Conservation (phyloP, 208 protist species). For the Leishmania braziliensis region DNA sequence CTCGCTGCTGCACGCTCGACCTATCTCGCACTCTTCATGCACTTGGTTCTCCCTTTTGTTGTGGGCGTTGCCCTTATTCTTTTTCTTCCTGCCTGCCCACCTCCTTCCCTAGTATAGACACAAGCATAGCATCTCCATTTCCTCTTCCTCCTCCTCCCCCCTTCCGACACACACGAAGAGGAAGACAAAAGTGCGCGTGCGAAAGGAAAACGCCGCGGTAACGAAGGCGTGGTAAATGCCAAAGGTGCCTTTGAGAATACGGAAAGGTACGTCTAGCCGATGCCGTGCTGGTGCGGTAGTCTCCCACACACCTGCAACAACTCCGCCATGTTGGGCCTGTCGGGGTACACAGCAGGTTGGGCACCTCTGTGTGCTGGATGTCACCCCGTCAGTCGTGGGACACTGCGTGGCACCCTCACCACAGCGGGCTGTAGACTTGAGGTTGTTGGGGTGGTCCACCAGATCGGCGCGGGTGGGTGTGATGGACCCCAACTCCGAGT, state of each 20-base stretch:
- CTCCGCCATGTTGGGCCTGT: slow-evolving; percentile 44
- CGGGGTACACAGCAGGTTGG: slow-evolving; percentile 33
- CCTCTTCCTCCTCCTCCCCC: no score
- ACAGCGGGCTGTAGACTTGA: slow-evolving; percentile 75
- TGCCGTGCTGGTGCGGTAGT: slow-evolving; percentile 76
- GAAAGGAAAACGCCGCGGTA: no score
- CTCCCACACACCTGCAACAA: slow-evolving; percentile 93
- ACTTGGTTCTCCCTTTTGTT: not conserved
- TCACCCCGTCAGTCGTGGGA: slow-evolving; percentile 90
- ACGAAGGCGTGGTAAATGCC: no score
- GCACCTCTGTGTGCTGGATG: slow-evolving; percentile 89
- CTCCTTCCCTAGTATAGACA: not conserved
- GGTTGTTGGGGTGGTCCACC: slow-evolving; percentile 79
- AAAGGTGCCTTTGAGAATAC: slow-evolving; percentile 45
- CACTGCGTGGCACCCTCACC: slow-evolving; percentile 87
- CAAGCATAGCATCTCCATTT: not conserved
- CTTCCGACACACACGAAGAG: no score
- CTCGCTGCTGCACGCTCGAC: not conserved
- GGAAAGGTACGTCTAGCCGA: slow-evolving; percentile 71
- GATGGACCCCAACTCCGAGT: slow-evolving; percentile 88
- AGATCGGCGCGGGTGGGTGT: slow-evolving; percentile 76
- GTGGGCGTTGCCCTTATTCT: not conserved
- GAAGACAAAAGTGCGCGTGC: no score
- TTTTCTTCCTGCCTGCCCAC: not conserved
- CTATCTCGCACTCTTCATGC: not conserved